Base-by-base conservation (phyloP, 108 stramenopile genomes). In the Cyclotella cryptica region DNA sequence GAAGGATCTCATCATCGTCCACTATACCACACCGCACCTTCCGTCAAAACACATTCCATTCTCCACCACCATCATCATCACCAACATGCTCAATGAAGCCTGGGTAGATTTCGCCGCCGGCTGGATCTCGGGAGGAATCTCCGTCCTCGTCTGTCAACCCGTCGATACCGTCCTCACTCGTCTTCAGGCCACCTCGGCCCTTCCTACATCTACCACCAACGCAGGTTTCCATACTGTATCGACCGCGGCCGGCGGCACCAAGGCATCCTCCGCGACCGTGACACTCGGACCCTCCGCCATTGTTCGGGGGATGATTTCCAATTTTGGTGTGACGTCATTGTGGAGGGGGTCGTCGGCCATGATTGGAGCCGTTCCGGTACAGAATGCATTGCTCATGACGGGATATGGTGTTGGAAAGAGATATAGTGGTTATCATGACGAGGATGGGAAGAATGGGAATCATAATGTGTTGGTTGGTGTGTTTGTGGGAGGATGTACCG, bases 321-420 rank as follows among this genome's bases (percentile, higher is more conserved):
- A 84, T 47, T 83, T 81, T 69, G 90, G 90, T 27, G 42, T 86
- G 6, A 24, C 61, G 12, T 75, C 83, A 0, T 72, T 96, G 11
- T 96, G 92, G 92, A 69, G 90, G 39, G 94, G 94, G 21, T 67
- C 85, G 47, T 86, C 86, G 29, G 83, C 92, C 64, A 93, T 96
- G 92, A 90, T 96, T 77, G 85, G 83, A 1, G 87, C 91, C 12
- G 92, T 93, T 14, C 94, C 94, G 11, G 17, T 96, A 47, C 94
- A 96, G 68, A 96, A 96, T 81, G 90, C 91, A 0, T 45, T 96
- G 60, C 69, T 96, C 30, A 93, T 96, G 92, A 86, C 88, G 35
- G 94, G 94, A 49, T 96, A 96, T 73, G 94, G 94, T 9, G 66
- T 83, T 44, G 94, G 94, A 0, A 89, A 92, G 69, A 74, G 84